A percentile compares a stretch with the other conserved stretches of the same genome.
These are phyloP conservation scores for Miscanthus sacchariflorus DNA, from an alignment of 202 grass and related monocot genomes.

Conservation along the genomic window DNA sequence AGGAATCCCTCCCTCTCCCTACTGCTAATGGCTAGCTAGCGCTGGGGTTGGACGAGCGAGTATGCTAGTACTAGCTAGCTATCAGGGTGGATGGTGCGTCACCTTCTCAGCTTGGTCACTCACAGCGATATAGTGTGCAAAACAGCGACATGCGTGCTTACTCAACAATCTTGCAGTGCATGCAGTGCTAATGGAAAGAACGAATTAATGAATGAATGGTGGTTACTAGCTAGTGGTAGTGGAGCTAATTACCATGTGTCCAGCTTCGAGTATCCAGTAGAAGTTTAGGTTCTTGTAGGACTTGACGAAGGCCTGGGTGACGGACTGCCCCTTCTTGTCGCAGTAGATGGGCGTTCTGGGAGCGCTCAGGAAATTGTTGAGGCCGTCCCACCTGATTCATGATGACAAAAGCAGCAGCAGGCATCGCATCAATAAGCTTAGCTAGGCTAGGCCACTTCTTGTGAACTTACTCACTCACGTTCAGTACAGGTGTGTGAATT, in stretches of 20 bases:
- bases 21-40: neutral
- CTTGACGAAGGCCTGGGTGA: constrained; percentile 76
- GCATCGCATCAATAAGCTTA: neutral
- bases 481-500: neutral
- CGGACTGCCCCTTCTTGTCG: constrained; percentile 35
- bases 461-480: neutral
- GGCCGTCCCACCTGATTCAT: constrained; percentile 61
- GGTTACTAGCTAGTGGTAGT: neutral
- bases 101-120: neutral
- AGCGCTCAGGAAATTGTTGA: constrained; percentile 59
- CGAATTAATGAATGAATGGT: neutral
- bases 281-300: constrained; percentile 89
- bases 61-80: no score
- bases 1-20: neutral
- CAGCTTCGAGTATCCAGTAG: constrained; percentile 92
- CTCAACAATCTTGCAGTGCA: neutral
- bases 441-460: neutral
- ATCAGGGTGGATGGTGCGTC: constrained; percentile 31
- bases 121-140: neutral
- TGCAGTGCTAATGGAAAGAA: neutral
- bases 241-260: constrained; percentile 77
- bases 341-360: constrained; percentile 72
- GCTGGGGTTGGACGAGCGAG: neutral
- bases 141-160: neutral
- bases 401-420: neutral